These are phyloP conservation scores for Fusarium chlamydosporum DNA, from an alignment of 2,329 filamentous ascomycete genomes.

Conservation along the genomic window DNA sequence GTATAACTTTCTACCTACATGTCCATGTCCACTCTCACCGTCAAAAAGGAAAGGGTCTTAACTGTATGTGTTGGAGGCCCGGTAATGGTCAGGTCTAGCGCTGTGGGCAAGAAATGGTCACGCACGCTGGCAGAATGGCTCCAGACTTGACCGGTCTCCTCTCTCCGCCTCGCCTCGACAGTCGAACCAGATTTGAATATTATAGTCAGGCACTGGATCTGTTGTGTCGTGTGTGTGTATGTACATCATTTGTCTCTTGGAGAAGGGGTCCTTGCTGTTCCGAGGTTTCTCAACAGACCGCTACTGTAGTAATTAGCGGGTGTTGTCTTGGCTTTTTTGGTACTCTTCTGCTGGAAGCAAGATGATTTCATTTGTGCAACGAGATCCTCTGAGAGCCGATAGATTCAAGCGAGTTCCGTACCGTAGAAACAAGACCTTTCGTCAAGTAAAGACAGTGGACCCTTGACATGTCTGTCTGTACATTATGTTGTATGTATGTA, in stretches of 20 bases:
- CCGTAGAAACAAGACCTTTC: constrained; percentile 14
- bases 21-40: constrained; percentile 15
- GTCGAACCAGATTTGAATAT: constrained; percentile 4
- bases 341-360: not conserved
- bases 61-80: constrained; percentile 21
- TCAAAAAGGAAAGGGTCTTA: constrained; percentile 12
- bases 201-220: constrained; percentile 14
- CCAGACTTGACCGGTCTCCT: constrained; percentile 12
- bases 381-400: constrained; percentile 12
- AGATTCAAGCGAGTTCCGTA: constrained; percentile 12
- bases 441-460: constrained; percentile 18
- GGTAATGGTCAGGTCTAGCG: constrained; percentile 39
- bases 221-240: constrained; percentile 2
- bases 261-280: constrained; percentile 31
- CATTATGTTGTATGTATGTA: no score
- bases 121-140: constrained; percentile 38
- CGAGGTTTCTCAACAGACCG: constrained; percentile 42
- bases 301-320: constrained; percentile 20
- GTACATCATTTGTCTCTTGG: constrained; percentile 25
- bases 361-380: constrained; percentile 24
- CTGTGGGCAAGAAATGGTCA: constrained; percentile 34
- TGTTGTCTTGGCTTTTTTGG: constrained; percentile 5
- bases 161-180: constrained; percentile 37
- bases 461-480: constrained; percentile 4
- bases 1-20: constrained; percentile 9